Percentiles rank a stretch among this genome's conserved stretches.
These are phyloP conservation scores for Oryza australiensis DNA, from an alignment of 176 grass and related monocot genomes.

Conservation along the genomic window DNA sequence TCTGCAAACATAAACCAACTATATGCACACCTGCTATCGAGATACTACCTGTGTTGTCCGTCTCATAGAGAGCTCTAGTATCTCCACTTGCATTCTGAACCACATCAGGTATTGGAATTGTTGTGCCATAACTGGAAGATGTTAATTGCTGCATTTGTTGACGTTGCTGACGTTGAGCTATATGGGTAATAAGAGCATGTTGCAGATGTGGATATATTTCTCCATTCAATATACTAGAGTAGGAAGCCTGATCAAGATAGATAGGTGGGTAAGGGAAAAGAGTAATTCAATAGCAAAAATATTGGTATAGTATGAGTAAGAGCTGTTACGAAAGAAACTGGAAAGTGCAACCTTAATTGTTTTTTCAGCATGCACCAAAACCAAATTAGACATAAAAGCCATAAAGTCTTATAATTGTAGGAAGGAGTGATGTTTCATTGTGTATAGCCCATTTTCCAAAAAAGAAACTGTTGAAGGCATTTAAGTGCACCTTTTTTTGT, in stretches of 20 bases:
- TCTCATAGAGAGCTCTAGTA: conserved; percentile 27
- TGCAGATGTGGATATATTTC: conserved; percentile 26
- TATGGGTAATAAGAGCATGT: conserved; percentile 6
- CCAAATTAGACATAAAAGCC: background rate
- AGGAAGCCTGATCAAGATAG: conserved; percentile 55
- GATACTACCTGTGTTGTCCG: conserved; percentile 45
- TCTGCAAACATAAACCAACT: background rate
- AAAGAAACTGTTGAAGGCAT: too few relatives aligned
- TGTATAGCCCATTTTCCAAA: too few relatives aligned
- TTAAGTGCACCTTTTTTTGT: too few relatives aligned
- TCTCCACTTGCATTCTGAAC: conserved; percentile 38
- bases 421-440: too few relatives aligned
- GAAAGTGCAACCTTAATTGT: conserved; percentile 28
- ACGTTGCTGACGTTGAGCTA: conserved; percentile 24
- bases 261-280: background rate
- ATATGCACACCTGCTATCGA: conserved; percentile 27
- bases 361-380: background rate
- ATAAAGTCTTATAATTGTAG: conserved; percentile 17
- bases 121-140: conserved; percentile 47
- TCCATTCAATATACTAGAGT: conserved; percentile 40
- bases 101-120: conserved; percentile 74
- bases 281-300: conserved; percentile 7
- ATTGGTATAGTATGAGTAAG: background rate
- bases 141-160: conserved; percentile 36
- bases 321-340: conserved; percentile 17